phyloP scores from a whole-genome alignment of 108 stramenopile genomes.

The Cyclotella baltica region DNA sequence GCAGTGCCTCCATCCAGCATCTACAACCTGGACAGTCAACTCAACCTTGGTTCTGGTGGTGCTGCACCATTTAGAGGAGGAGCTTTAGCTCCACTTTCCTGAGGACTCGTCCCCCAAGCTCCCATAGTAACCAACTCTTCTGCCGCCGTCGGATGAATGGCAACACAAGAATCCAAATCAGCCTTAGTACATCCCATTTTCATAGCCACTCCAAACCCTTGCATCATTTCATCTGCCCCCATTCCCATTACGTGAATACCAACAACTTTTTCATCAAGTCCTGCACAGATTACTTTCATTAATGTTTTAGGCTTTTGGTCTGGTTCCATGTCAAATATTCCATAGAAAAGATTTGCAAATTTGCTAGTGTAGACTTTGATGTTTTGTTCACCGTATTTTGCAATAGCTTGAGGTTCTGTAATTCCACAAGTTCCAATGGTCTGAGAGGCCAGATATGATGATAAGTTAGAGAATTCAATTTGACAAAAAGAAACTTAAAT shows the following conservation, averaged over 20 bases:
- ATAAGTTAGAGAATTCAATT: conserved; percentile 6
- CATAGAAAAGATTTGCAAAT: conserved; percentile 94
- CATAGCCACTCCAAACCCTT: conserved; percentile 90
- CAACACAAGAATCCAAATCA: conserved; percentile 95
- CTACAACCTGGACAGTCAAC: conserved; percentile 31
- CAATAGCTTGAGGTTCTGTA: conserved; percentile 88
- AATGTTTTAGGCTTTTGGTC: conserved; percentile 93
- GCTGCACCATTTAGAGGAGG: conserved; percentile 75
- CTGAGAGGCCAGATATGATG: neutral
- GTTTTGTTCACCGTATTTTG: conserved; percentile 89
- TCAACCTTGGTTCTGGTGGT: conserved; percentile 60
- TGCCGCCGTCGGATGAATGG: conserved; percentile 95
- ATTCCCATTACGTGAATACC: conserved; percentile 95
- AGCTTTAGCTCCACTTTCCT: conserved; percentile 70
- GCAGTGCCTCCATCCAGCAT: no score
- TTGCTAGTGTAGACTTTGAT: conserved; percentile 89
- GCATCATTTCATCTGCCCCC: conserved; percentile 97
- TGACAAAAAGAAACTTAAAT: neutral
- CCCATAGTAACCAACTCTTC: conserved; percentile 92
- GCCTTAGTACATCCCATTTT: conserved; percentile 97
- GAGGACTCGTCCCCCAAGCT: conserved; percentile 84
- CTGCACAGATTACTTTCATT: conserved; percentile 92
- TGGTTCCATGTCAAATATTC: conserved; percentile 81
- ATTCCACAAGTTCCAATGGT: conserved; percentile 85
- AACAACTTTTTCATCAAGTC: conserved; percentile 87